phyloP scores from a whole-genome alignment of 352 stramenopile species.

The Phytophthora constricta region DNA sequence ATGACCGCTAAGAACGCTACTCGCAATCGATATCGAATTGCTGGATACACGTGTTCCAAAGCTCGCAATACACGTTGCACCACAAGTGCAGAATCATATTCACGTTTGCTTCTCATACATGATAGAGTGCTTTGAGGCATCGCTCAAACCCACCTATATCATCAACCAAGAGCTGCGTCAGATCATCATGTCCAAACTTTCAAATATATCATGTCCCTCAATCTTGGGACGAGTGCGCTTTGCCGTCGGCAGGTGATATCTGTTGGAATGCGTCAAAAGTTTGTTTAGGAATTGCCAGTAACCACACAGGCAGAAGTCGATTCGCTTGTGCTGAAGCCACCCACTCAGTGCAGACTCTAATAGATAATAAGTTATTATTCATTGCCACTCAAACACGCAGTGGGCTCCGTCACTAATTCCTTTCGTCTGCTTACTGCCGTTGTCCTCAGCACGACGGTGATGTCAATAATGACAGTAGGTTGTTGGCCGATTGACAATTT shows the following conservation, averaged over 20 bases:
- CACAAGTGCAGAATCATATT: neutral
- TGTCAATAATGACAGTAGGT: too few species aligned
- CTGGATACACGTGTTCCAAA: neutral
- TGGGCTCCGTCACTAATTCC: too few species aligned
- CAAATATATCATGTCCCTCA: neutral
- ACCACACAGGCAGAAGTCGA: too few species aligned
- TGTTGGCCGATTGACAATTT: too few species aligned
- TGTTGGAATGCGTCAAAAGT: neutral
- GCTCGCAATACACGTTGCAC: neutral
- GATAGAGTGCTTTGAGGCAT: neutral
- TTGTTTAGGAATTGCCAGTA: too few species aligned
- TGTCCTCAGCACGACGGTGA: too few species aligned
- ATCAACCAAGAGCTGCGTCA: conserved; percentile 8
- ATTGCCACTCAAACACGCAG: too few species aligned
- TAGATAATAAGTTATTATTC: too few species aligned
- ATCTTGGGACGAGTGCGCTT: neutral
- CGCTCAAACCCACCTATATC: conserved; percentile 5
- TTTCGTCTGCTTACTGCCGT: too few species aligned
- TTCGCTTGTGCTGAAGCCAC: too few species aligned
- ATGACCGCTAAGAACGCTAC: conserved; percentile 7
- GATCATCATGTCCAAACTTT: neutral
- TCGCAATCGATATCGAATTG: neutral
- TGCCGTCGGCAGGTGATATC: neutral
- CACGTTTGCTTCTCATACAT: neutral
- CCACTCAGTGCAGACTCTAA: too few species aligned